Conservation (phyloP, 2,329 filamentous ascomycete genomes). For the Diaporthe sp. region DNA sequence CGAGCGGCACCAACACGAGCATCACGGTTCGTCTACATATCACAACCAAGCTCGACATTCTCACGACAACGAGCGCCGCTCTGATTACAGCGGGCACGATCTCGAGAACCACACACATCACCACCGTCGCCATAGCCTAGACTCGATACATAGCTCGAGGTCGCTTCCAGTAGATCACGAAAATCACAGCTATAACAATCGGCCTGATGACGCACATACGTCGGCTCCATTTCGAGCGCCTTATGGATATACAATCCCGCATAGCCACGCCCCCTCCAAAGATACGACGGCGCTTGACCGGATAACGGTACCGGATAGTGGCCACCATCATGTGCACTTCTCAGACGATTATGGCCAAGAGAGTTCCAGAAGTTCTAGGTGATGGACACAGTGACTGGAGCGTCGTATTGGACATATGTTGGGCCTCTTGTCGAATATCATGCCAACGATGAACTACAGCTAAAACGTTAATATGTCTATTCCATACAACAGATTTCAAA, state of each 20-base stretch:
- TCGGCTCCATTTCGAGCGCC: background rate
- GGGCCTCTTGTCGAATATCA: background rate
- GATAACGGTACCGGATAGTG: background rate
- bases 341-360: background rate
- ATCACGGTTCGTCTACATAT: background rate
- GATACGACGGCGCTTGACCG: background rate
- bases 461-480: background rate
- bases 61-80: background rate
- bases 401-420: background rate
- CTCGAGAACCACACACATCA: background rate
- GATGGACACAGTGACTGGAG: background rate
- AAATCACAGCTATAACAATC: background rate
- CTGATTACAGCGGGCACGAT: background rate
- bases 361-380: background rate
- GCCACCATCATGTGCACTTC: slow-evolving; percentile 1
- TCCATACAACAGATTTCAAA: background rate
- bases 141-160: background rate
- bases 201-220: background rate
- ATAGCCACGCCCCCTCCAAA: background rate
- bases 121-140: background rate
- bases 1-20: background rate
- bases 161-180: background rate
- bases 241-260: background rate
- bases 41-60: too few relatives aligned
- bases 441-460: background rate